Evolutionary conservation across 768 basidiomycete species (phyloP).

Genomic region (Wakefieldia striispora): DNA sequence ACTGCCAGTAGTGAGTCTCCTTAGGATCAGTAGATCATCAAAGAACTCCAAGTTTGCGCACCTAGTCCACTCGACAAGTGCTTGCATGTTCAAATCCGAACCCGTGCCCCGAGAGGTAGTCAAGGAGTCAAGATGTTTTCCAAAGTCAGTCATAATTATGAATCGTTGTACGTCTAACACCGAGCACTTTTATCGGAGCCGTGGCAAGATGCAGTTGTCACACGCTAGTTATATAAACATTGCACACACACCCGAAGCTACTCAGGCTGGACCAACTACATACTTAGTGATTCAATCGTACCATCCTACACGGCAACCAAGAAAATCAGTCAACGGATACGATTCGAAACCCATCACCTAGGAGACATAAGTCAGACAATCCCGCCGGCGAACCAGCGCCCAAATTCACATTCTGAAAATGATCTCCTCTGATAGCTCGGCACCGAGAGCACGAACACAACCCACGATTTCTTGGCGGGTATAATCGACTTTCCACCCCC

Average conservation of each 20-base stretch:
- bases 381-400: neutral
- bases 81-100: conserved; percentile 13
- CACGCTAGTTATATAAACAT: too few relatives aligned
- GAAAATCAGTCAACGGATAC: too few relatives aligned
- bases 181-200: too few relatives aligned
- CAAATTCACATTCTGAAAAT: conserved; percentile 32
- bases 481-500: conserved; percentile 30
- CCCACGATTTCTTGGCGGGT: conserved; percentile 35
- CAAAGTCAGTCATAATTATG: conserved; percentile 22
- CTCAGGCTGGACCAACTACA: too few relatives aligned
- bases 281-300: too few relatives aligned
- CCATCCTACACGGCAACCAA: too few relatives aligned
- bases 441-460: conserved; percentile 47
- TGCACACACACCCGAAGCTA: too few relatives aligned
- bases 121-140: conserved; percentile 21
- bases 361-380: neutral
- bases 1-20: conserved; percentile 13
- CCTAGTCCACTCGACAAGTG: conserved; percentile 26
- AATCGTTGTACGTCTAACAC: neutral
- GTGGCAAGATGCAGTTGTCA: too few relatives aligned
- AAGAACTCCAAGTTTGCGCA: conserved; percentile 5
- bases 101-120: conserved; percentile 11
- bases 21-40: conserved; percentile 15
- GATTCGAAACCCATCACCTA: neutral
- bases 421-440: conserved; percentile 40